Evolutionary conservation across 768 basidiomycete species (phyloP).

Genomic region (Phylloporus rhodoxanthus): DNA sequence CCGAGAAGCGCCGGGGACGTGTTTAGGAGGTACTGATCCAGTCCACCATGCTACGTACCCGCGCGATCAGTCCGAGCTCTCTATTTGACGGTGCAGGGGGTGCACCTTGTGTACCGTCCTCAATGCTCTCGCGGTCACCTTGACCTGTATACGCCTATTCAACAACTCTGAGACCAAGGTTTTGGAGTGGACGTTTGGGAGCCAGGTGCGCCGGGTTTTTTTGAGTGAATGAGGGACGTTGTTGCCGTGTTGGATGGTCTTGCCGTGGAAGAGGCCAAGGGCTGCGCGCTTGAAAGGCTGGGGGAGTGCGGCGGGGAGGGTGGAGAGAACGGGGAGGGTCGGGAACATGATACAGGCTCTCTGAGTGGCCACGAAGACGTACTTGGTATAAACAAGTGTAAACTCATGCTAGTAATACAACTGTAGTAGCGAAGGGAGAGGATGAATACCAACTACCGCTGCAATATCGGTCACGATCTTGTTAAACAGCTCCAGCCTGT

Average conservation of each 20-base stretch:
- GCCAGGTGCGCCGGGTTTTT: conserved; percentile 84
- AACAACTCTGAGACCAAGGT: conserved; percentile 63
- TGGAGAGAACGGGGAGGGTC: conserved; percentile 12
- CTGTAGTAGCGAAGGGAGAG: too few species aligned
- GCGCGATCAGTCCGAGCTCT: neutral
- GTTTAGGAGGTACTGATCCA: conserved; percentile 62
- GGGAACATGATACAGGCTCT: conserved; percentile 18
- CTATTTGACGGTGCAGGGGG: too few species aligned
- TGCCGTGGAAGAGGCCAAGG: conserved; percentile 78
- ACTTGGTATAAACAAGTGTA: neutral
- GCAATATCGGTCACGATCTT: too few species aligned
- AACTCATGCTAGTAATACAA: too few species aligned
- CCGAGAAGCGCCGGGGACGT: conserved; percentile 37
- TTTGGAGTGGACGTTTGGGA: conserved; percentile 82
- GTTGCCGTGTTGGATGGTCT: conserved; percentile 75
- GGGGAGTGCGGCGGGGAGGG: conserved; percentile 35
- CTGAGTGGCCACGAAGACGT: neutral
- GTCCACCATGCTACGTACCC: conserved; percentile 49
- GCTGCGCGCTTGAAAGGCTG: conserved; percentile 78
- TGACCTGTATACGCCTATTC: conserved; percentile 52
- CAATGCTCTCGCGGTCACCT: conserved; percentile 70
- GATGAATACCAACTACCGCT: too few species aligned
- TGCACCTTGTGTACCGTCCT: conserved; percentile 79
- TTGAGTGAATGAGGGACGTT: conserved; percentile 85
- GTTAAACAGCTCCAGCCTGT: too few species aligned